Evolutionary conservation across 495 filamentous ascomycete species (phyloP).

Genomic region (Lichenothelia convexa): DNA sequence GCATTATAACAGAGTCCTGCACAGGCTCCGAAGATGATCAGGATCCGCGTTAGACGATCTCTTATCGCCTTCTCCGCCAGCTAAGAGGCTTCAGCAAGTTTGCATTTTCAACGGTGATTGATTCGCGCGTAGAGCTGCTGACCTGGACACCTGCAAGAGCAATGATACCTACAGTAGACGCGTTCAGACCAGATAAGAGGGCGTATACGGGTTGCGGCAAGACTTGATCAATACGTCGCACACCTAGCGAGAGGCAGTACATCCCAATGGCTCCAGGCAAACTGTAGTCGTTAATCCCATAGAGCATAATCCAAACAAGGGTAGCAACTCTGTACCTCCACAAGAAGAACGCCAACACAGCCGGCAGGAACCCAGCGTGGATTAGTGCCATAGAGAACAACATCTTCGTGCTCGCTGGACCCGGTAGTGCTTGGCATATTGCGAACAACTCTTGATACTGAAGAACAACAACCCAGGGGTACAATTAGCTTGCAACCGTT

Average conservation of each 20-base stretch:
- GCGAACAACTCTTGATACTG: conserved; percentile 75
- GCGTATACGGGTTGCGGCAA: conserved; percentile 55
- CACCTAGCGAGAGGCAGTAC: conserved; percentile 52
- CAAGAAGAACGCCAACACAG: conserved; percentile 44
- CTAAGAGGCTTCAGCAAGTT: too few species aligned
- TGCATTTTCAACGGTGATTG: too few species aligned
- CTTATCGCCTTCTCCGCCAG: conserved; percentile 58
- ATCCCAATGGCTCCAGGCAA: conserved; percentile 63
- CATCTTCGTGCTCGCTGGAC: conserved; percentile 69
- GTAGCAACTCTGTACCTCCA: conserved; percentile 36
- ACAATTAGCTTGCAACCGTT: too few species aligned
- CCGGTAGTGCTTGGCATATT: conserved; percentile 56
- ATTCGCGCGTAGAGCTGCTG: too few species aligned
- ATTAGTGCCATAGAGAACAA: conserved; percentile 53
- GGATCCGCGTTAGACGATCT: conserved; percentile 45
- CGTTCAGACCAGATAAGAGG: conserved; percentile 60
- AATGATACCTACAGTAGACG: conserved; percentile 63
- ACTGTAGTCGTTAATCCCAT: conserved; percentile 20
- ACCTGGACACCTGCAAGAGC: conserved; percentile 61
- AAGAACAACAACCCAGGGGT: too few species aligned
- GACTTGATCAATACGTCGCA: conserved; percentile 38
- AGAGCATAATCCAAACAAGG: not conserved
- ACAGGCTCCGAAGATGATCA: conserved; percentile 50
- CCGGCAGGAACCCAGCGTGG: conserved; percentile 42
- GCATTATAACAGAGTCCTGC: conserved; percentile 61